Base-by-base conservation (phyloP, 2,329 filamentous ascomycete genomes). In the Phyllosticta ampelicida region DNA sequence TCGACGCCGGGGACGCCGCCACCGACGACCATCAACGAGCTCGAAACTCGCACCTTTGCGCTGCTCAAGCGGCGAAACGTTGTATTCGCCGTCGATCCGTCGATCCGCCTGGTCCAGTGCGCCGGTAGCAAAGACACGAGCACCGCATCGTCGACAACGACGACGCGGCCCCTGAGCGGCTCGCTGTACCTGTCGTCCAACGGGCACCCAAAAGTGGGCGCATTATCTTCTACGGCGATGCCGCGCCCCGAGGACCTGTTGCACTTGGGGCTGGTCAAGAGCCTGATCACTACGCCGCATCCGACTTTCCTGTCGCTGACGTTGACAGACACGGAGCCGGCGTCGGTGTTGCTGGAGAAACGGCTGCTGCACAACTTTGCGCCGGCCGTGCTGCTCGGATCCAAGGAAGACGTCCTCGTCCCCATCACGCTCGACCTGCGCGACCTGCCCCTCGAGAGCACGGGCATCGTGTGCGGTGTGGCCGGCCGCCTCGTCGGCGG, bases 391-490 rank as follows among this genome's bases (percentile, higher is more conserved):
- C 75, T 97, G 1, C 82, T 96, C 0, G 90, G 89, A 11, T 81
- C 86, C 61, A 88, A 82, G 52, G 84, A 84, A 56, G 85, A 85
- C 63, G 83, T 83, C 60, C 78, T 91, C 30, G 83, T 95, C 1
- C 90, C 94, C 1, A 94, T 99, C 64, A 92, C 90, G 60, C 80
- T 99, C 3, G 90, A 97, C 65, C 79, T 99, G 23, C 84, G 83
- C 19, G 84, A 83, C 49, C 76, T 97, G 48, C 89, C 92, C 0
- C 80, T 92, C 49, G 90, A 96, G 70, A 90, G 90, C 8, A 95
- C 91, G 0, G 92, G 92, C 20, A 96, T 99, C 60, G 90, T 99
- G 3, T 96, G 91, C 64, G 92, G 94, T 26, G 89, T 99, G 1
- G 91, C 92, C 0, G 89, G 90, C 23, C 81, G 85, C 57, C 77